These are phyloP conservation scores for Trichoderma erinaceum DNA, from an alignment of 495 filamentous ascomycete genomes.

Conservation along the genomic window DNA sequence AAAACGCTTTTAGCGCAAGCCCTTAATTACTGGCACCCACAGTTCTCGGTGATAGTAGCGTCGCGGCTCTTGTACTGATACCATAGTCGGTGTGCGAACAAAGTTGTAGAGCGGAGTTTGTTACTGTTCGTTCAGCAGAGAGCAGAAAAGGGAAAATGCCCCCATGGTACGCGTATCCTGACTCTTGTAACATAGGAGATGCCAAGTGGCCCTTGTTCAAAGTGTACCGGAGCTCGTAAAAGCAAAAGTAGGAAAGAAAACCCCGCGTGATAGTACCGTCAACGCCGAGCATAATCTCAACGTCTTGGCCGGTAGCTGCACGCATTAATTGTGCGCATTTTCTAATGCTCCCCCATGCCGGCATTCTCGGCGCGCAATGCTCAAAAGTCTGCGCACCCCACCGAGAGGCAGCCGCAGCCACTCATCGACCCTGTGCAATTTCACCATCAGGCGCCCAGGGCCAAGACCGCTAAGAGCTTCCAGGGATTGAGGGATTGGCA, in stretches of 20 bases:
- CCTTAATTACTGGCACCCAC: neutral
- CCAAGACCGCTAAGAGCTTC: conserved; percentile 5
- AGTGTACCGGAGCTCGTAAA: neutral
- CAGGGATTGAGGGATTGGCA: neutral
- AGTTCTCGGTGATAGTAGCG: too few relatives aligned
- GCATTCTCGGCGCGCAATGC: conserved; percentile 1
- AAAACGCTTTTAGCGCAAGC: neutral
- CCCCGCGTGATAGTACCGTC: neutral
- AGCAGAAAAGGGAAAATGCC: neutral
- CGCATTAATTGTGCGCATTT: conserved; percentile 4
- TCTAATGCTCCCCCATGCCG: conserved; percentile 5
- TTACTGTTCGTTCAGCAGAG: neutral
- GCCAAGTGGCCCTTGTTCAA: neutral
- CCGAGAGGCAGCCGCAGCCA: neutral
- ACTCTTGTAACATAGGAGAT: neutral
- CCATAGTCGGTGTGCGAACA: too few relatives aligned
- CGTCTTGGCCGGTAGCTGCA: neutral
- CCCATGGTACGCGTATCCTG: neutral
- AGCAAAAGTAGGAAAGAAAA: neutral
- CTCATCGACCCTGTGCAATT: conserved; percentile 13
- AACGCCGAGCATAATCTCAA: neutral
- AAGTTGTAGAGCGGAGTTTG: neutral
- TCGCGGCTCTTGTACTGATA: too few relatives aligned
- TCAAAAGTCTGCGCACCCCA: neutral
- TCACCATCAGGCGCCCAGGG: conserved; percentile 14